Base-by-base conservation (phyloP, 495 filamentous ascomycete species). In the Amorphotheca resinae region DNA sequence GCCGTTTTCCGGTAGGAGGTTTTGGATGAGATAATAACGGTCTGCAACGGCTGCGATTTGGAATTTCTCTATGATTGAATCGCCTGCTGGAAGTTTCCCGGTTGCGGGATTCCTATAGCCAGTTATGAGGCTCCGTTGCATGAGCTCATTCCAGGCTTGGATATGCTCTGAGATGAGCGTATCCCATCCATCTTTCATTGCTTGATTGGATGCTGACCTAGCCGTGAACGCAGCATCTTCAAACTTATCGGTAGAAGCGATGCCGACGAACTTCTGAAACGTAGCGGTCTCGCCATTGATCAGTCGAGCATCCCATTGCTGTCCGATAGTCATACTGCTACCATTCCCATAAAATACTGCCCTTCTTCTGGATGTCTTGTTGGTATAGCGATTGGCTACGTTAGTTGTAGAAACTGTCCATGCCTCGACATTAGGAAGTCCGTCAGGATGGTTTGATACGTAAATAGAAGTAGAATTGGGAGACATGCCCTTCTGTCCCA, bases 11-110 rank as follows among this genome's bases (percentile, higher is more conserved):
- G 52, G 43, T 5, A 58, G 60, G 14, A 63, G 45, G 42, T 83
- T 82, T 46, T 82, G 75, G 21, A 87, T 57, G 1, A 87, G 61
- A 47, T 82, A 75, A 58, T 77, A 86, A 1, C 71, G 64, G 44
- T 72, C 80, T 4, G 73, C 68, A 1, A 84, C 69, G 0, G 77
- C 64, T 11, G 70, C 69, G 26, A 84, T 73, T 20, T 80, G 76
- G 21, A 72, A 63, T 45, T 74, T 70, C 33, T 74, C 63, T 16
- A 82, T 66, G 32, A 79, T 66, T 39, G 77, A 63, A 7, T 57
- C 46, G 47, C 82, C 73, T 0, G 61, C 51, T 1, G 77, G 79
- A 8, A 86, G 57, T 11, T 57, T 62, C 6, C 73, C 75, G 22
- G 76, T 76, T 4, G 54, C 52, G 0, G 76, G 71, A 38, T 69